Conservation (phyloP, 768 basidiomycete genomes). For the Lactarius hengduanensis region DNA sequence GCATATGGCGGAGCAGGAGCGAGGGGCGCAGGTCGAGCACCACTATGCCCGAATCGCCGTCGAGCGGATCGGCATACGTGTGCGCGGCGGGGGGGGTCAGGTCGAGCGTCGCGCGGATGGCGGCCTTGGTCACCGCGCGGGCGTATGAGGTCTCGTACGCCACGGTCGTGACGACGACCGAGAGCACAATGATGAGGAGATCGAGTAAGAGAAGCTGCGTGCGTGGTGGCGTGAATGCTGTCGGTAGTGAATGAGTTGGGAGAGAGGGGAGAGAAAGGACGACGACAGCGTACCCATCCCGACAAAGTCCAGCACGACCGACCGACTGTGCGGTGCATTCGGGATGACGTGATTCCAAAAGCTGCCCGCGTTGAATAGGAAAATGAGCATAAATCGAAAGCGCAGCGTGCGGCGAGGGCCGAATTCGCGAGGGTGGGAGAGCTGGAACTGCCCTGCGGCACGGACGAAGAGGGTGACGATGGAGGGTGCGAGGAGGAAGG, state of each 20-base stretch:
- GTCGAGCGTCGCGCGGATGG: conserved; percentile 22
- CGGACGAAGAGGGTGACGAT: conserved; percentile 56
- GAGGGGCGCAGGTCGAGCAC: conserved; percentile 62
- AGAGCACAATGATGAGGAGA: conserved; percentile 62
- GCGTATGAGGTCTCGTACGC: conserved; percentile 60
- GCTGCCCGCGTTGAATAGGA: conserved; percentile 56
- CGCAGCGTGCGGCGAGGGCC: conserved; percentile 65
- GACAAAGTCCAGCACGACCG: conserved; percentile 74
- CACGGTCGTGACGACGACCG: conserved; percentile 62
- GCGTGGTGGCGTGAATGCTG: conserved; percentile 57
- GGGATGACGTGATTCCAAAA: conserved; percentile 60
- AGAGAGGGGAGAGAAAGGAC: neutral
- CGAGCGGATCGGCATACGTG: conserved; percentile 31
- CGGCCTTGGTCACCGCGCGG: conserved; percentile 42
- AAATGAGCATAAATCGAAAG: conserved; percentile 60
- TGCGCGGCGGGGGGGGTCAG: conserved; percentile 41
- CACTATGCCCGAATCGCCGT: conserved; percentile 25
- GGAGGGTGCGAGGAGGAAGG: conserved; percentile 74
- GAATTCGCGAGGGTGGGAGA: conserved; percentile 64
- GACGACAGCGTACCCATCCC: conserved; percentile 56
- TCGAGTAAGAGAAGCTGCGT: conserved; percentile 66
- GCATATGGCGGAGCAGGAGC: conserved; percentile 54
- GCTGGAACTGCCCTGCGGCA: conserved; percentile 60
- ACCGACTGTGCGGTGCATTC: conserved; percentile 54
- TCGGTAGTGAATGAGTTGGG: neutral